Evolutionary conservation across 108 stramenopile species (phyloP).

Genomic region (Fistulifera solaris): DNA sequence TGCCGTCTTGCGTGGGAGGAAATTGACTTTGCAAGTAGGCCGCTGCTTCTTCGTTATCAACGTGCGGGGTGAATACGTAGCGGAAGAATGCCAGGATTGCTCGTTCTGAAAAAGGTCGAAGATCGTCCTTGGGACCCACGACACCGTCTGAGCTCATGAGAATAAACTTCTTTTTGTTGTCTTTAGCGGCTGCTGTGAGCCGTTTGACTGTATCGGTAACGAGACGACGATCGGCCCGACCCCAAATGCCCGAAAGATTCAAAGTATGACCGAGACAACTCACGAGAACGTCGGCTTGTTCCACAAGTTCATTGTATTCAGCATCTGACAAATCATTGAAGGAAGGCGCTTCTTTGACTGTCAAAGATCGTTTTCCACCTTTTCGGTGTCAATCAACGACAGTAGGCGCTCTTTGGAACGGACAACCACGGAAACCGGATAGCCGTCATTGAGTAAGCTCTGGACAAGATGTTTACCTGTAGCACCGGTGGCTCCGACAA

Average conservation of each 20-base stretch:
- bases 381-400: constrained; percentile 8
- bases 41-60: constrained; percentile 53
- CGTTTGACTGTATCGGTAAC: constrained; percentile 16
- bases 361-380: constrained; percentile 4
- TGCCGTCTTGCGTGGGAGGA: neutral
- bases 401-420: constrained; percentile 36
- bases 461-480: constrained; percentile 58
- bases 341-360: constrained; percentile 30
- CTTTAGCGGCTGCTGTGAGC: constrained; percentile 11
- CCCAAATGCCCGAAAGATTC: constrained; percentile 24
- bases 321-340: constrained; percentile 31
- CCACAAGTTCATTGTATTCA: constrained; percentile 21
- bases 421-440: constrained; percentile 31
- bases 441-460: constrained; percentile 26
- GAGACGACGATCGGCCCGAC: constrained; percentile 17
- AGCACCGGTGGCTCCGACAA: constrained; percentile 49
- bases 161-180: constrained; percentile 27
- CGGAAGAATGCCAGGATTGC: constrained; percentile 21
- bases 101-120: constrained; percentile 24
- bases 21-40: constrained; percentile 14
- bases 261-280: constrained; percentile 36
- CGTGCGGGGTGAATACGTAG: constrained; percentile 42
- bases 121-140: constrained; percentile 30
- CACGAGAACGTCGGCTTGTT: constrained; percentile 35
- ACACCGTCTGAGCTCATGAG: constrained; percentile 59